These are phyloP conservation scores for Cornus kousa DNA, from an alignment of 148 eudicot genomes.

Conservation along the genomic window DNA sequence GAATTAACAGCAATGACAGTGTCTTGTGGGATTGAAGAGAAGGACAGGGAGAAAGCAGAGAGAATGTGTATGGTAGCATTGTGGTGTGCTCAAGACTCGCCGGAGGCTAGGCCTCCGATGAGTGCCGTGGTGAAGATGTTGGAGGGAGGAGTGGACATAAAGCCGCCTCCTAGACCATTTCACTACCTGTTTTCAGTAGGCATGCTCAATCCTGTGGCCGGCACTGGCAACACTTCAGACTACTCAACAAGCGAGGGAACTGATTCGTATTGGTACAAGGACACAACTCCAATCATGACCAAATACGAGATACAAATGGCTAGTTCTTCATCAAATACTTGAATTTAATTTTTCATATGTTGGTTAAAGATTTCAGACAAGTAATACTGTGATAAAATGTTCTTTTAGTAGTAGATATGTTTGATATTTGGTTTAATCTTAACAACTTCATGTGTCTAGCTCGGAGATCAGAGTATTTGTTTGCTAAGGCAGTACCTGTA, in stretches of 20 bases:
- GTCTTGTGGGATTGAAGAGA: neutral
- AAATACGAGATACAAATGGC: constrained; percentile 3
- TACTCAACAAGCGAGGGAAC: neutral
- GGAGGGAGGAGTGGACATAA: constrained; percentile 9
- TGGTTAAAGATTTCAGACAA: no score
- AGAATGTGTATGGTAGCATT: constrained; percentile 10
- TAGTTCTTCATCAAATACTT: neutral
- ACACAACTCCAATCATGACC: neutral
- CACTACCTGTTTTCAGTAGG: neutral
- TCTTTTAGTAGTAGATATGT: no score
- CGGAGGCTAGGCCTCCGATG: neutral
- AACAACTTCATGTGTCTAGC: no score
- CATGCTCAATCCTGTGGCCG: neutral
- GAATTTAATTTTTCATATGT: no score
- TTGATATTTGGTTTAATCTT: no score
- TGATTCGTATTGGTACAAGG: constrained; percentile 2
- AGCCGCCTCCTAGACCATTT: constrained; percentile 9
- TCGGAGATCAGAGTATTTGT: no score
- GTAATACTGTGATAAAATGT: no score
- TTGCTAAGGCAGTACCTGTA: no score
- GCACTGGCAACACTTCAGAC: neutral
- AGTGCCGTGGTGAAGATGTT: constrained; percentile 6
- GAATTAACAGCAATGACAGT: neutral
- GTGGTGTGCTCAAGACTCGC: constrained; percentile 13
- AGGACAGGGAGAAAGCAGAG: neutral